phyloP scores from a whole-genome alignment of 768 basidiomycete species.

The Russula sp. region DNA sequence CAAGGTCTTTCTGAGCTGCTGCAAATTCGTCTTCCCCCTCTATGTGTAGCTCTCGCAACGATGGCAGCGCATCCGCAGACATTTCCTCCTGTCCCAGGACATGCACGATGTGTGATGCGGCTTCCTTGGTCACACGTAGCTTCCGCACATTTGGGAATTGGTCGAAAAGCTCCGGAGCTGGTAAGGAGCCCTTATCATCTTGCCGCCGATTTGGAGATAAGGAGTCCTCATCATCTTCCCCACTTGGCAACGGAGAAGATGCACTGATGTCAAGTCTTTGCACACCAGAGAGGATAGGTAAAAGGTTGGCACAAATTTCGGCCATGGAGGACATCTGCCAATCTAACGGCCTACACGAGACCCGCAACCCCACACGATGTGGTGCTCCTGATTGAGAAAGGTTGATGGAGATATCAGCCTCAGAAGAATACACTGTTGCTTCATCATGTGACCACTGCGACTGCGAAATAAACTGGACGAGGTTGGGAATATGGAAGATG shows the following conservation, averaged over 20 bases:
- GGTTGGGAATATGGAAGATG: not conserved
- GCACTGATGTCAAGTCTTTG: not conserved
- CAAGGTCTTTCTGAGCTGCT: not conserved
- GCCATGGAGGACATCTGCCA: too few species aligned
- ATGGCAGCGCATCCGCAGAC: not conserved
- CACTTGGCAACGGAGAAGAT: not conserved
- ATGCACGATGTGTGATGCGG: too few species aligned
- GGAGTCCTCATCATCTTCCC: not conserved
- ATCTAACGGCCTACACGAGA: too few species aligned
- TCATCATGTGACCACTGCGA: not conserved
- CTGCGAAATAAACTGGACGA: not conserved
- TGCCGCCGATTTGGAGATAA: too few species aligned
- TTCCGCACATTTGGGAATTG: too few species aligned
- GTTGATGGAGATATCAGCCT: not conserved
- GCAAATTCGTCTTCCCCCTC: not conserved
- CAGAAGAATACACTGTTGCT: not conserved
- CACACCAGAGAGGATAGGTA: too few species aligned
- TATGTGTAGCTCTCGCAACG: not conserved
- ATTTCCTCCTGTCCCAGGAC: too few species aligned
- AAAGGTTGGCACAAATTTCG: too few species aligned
- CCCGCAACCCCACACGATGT: too few species aligned
- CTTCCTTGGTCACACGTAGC: too few species aligned
- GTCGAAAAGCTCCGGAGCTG: too few species aligned
- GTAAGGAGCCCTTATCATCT: not conserved
- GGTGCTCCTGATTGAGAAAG: not conserved